Base-by-base conservation (phyloP, 352 stramenopile species). In the Globisporangium paddicum region DNA sequence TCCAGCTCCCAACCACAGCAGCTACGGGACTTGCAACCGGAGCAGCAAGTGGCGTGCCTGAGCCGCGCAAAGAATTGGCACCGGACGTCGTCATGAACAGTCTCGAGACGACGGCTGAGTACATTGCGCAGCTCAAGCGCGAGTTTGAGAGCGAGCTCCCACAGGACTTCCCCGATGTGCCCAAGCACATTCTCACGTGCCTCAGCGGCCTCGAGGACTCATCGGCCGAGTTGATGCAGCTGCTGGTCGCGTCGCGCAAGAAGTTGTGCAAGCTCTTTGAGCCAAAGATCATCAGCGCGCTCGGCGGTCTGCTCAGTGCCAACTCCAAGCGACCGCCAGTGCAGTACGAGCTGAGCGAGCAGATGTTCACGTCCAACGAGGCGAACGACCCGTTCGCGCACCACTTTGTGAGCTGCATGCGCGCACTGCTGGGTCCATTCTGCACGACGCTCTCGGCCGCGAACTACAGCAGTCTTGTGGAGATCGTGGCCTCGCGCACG, bases 301-400 rank as follows among this genome's bases (percentile, higher is more conserved):
- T 93, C 26, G 73, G 69, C 34, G 71, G 60, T 23, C 63, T 95
- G 41, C 58, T 95, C 16, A 67, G 73, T 19, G 58, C 68, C 0
- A 68, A 63, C 2, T 72, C 80, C 11, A 85, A 82, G 30, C 64
- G 64, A 4, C 49, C 51, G 4, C 56, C 59, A 5, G 80, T 92
- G n/a, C 73, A 74, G 19, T 95, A 90, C 62, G 84, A 94, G 60
- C 77, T 95, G 18, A 91, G 72, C 4, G 86, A 95, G 54, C 69
- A 83, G n/a, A 81, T 86, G 77, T 95, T 89, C 66, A 93, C 84
- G 38, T 77, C 87, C 37, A 94, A 95, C 60, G 86, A 95, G 58
- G 86, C 82, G 35, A 95, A 95, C 63, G 86, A 95, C 38, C 86
- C 86, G 48, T 95, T 93, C 55, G 86, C 82, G 14, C 73, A 88